A percentile compares a stretch with the other conserved stretches of the same genome.
These are phyloP conservation scores for Chlamydomonas eustigma DNA, from an alignment of 139 green algal species.

Conservation along the genomic window DNA sequence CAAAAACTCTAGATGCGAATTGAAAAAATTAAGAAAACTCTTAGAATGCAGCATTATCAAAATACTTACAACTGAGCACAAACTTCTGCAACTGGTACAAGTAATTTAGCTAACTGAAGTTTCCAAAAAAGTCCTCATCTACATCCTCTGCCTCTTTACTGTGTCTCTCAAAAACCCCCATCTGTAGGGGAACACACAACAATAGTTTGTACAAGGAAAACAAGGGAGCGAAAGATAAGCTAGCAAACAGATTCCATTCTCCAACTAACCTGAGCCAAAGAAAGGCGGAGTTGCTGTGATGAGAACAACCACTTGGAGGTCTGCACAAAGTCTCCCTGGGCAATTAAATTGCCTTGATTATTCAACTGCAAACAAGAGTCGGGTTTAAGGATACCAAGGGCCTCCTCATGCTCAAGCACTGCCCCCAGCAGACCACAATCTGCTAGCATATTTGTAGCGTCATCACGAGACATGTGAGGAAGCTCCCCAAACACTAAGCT, in stretches of 20 bases:
- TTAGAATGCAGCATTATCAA: too few species aligned
- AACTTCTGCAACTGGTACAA: not conserved
- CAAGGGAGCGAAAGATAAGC: too few species aligned
- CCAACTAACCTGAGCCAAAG: not conserved
- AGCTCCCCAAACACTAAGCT: conserved; percentile 53
- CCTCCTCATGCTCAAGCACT: not conserved
- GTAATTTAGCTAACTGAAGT: conserved; percentile 19
- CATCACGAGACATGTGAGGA: conserved; percentile 20
- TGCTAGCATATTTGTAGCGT: conserved; percentile 44
- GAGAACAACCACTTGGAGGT: conserved; percentile 48
- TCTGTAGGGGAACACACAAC: conserved; percentile 33
- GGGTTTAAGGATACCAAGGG: not conserved
- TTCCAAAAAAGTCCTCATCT: conserved; percentile 59
- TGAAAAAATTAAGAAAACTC: too few species aligned
- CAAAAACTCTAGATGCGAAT: too few species aligned
- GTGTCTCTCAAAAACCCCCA: conserved; percentile 50
- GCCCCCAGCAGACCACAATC: conserved; percentile 33
- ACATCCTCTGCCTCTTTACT: conserved; percentile 34
- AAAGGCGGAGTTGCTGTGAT: conserved; percentile 59
- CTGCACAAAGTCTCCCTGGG: not conserved
- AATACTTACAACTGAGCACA: too few species aligned
- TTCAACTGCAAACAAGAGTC: not conserved
- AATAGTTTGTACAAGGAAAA: not conserved
- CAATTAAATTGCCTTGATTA: not conserved
- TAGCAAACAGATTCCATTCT: too few species aligned